phyloP scores from a whole-genome alignment of 1,139 yeast genomes.

The Pneumocystis sp. region DNA sequence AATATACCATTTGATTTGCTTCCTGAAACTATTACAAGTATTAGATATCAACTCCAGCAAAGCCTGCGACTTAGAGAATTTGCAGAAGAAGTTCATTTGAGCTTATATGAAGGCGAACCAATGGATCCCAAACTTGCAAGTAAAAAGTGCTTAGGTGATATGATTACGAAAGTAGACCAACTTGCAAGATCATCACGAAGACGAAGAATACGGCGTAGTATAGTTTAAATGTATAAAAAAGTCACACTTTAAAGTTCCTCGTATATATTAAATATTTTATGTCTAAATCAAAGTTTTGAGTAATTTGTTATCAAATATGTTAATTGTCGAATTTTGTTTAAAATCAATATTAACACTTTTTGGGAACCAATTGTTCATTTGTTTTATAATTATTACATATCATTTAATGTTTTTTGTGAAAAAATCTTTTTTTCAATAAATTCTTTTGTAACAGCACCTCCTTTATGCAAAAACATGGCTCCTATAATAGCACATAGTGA shows the following conservation, averaged over 20 bases:
- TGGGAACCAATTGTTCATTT: not conserved
- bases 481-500: constrained; percentile 1
- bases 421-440: not conserved
- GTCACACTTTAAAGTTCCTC: not conserved
- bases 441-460: not conserved
- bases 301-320: not conserved
- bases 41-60: constrained; percentile 4
- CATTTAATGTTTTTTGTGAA: not conserved
- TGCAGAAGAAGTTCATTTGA: constrained; percentile 10
- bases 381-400: not conserved
- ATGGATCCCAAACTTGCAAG: constrained; percentile 8
- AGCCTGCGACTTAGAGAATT: constrained; percentile 6
- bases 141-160: constrained; percentile 5
- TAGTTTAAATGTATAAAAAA: not conserved
- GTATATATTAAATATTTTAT: not conserved
- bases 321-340: not conserved
- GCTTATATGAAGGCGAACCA: constrained; percentile 9
- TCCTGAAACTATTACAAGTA: constrained; percentile 5
- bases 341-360: not conserved
- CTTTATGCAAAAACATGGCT: not conserved
- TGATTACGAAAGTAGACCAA: constrained; percentile 7
- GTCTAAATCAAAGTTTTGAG: not conserved
- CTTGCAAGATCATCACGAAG: constrained; percentile 2
- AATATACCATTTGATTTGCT: constrained; percentile 11
- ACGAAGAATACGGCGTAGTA: not conserved